A percentile compares a stretch with the other conserved stretches of the same genome.
These are phyloP conservation scores for Histomonas meleagridis DNA, from an alignment of 208 protist genomes.

Conservation along the genomic window DNA sequence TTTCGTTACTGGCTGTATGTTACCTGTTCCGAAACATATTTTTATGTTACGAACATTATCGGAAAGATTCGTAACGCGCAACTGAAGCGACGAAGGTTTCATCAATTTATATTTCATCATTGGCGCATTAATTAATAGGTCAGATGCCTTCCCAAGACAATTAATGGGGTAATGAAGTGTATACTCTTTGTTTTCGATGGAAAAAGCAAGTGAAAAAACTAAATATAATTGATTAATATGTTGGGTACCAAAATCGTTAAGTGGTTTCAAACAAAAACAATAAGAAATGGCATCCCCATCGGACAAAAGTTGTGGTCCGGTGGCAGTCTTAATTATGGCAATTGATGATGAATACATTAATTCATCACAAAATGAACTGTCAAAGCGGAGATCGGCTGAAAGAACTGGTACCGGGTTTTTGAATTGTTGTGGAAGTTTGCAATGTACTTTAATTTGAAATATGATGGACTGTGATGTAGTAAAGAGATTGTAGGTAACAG, in stretches of 20 bases:
- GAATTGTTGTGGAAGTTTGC: not conserved
- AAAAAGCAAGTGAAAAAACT: slow-evolving; percentile 12
- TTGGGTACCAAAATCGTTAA: not conserved
- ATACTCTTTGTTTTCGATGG: not conserved
- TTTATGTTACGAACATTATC: not conserved
- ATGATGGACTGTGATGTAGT: not conserved
- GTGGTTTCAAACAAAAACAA: not conserved
- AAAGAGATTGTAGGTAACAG: not conserved
- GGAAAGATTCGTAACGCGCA: not conserved
- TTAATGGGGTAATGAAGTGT: not conserved
- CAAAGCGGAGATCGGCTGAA: not conserved
- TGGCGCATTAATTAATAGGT: not conserved
- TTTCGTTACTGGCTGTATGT: not conserved
- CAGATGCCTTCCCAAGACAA: not conserved
- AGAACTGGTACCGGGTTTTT: not conserved
- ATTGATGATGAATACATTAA: not conserved
- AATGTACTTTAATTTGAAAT: not conserved
- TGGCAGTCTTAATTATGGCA: not conserved
- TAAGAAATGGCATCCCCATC: not conserved
- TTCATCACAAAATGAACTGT: not conserved
- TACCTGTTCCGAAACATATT: not conserved
- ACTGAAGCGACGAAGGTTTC: not conserved
- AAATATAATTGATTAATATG: not conserved
- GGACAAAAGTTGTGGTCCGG: not conserved
- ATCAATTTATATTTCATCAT: not conserved